These are phyloP conservation scores for Scenedesmus sp. DNA, from an alignment of 163 green algal species.

Conservation along the genomic window DNA sequence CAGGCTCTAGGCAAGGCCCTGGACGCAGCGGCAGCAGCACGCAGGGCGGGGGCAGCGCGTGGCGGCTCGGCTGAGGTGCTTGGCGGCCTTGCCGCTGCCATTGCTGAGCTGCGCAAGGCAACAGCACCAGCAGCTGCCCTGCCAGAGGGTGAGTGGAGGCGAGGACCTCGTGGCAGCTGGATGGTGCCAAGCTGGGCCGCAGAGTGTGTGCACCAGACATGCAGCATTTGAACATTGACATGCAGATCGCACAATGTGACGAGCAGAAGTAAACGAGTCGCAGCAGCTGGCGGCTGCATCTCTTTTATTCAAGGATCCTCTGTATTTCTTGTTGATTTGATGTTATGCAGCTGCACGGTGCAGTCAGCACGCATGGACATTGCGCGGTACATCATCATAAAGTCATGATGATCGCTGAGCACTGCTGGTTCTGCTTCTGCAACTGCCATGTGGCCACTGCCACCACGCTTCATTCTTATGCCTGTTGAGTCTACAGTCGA, in stretches of 20 bases:
- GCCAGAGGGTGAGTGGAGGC: slow-evolving; percentile 20
- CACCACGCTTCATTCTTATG: neutral
- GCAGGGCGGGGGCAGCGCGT: slow-evolving; percentile 16
- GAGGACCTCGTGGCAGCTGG: neutral
- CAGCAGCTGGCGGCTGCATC: neutral
- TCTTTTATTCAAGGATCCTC: too few relatives aligned
- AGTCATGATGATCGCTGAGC: too few relatives aligned
- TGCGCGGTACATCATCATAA: too few relatives aligned
- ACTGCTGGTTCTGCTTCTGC: neutral
- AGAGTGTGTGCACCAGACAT: too few relatives aligned
- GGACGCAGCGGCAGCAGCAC: slow-evolving; percentile 34
- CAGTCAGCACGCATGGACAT: too few relatives aligned
- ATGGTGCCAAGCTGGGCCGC: neutral
- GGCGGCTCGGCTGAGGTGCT: slow-evolving; percentile 46
- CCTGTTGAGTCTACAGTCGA: slow-evolving; percentile 10
- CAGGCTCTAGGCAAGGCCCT: slow-evolving; percentile 57
- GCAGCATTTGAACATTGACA: too few relatives aligned
- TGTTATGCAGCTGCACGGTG: too few relatives aligned
- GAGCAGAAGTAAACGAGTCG: too few relatives aligned
- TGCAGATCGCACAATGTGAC: too few relatives aligned
- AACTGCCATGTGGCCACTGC: neutral
- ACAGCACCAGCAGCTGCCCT: slow-evolving; percentile 14
- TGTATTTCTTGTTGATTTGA: too few relatives aligned
- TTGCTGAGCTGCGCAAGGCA: slow-evolving; percentile 53
- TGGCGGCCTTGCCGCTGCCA: neutral